A percentile compares a stretch with the other conserved stretches of the same genome.
phyloP scores from a whole-genome alignment of 306 rosid species.

The Ochetophila trinervis region DNA sequence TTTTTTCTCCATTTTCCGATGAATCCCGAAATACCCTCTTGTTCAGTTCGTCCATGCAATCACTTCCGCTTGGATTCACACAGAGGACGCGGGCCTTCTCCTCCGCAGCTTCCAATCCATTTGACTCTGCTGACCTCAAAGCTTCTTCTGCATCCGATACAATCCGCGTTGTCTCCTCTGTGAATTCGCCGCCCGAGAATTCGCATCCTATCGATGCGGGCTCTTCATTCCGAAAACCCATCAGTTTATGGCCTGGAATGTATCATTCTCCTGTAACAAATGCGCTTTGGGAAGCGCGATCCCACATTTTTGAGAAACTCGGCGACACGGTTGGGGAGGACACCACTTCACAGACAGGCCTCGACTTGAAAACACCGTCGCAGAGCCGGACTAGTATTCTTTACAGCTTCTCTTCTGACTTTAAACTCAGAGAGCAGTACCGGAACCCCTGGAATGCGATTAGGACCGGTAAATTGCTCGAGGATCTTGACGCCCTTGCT shows the following conservation, averaged over 20 bases:
- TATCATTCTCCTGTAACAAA: slow-evolving; percentile 72
- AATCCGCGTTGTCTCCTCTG: slow-evolving; percentile 11
- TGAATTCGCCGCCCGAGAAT: slow-evolving; percentile 4
- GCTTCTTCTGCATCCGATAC: not conserved
- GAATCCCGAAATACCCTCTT: not conserved
- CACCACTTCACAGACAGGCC: slow-evolving; percentile 6
- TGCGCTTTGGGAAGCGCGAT: slow-evolving; percentile 90
- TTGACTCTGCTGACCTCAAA: no score
- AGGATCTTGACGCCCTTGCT: slow-evolving; percentile 88
- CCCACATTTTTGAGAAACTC: slow-evolving; percentile 39
- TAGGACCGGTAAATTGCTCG: slow-evolving; percentile 73
- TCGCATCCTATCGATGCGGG: slow-evolving; percentile 53
- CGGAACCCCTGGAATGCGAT: slow-evolving; percentile 78
- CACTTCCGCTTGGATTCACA: not conserved
- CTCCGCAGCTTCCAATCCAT: not conserved
- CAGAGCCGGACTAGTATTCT: slow-evolving; percentile 56
- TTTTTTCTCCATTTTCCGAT: not conserved
- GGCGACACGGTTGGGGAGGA: no score
- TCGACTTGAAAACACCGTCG: slow-evolving; percentile 42
- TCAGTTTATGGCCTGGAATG: slow-evolving; percentile 70
- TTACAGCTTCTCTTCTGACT: slow-evolving; percentile 71
- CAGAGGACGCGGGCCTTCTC: slow-evolving; percentile 7
- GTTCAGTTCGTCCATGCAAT: not conserved
- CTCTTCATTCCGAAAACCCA: slow-evolving; percentile 62
- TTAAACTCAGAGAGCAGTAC: slow-evolving; percentile 68